phyloP scores from a whole-genome alignment of 257 asterid genomes.

The Nicotiana otophora region DNA sequence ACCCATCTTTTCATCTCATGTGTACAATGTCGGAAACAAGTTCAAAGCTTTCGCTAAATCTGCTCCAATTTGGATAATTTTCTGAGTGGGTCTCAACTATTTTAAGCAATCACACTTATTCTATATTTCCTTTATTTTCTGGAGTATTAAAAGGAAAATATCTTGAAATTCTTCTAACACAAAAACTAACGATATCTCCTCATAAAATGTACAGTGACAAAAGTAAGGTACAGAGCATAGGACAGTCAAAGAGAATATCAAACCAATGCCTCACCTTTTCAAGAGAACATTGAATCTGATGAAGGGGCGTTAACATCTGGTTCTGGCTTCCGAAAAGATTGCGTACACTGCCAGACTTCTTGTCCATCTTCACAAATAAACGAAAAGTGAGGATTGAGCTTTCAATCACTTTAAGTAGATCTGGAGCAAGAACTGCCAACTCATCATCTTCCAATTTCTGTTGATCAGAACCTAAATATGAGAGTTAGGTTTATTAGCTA shows the following conservation, averaged over 20 bases:
- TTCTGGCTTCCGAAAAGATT: slow-evolving; percentile 49
- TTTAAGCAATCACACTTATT: neutral
- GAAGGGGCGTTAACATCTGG: slow-evolving; percentile 66
- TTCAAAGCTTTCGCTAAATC: neutral
- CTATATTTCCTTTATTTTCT: neutral
- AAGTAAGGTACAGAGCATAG: neutral
- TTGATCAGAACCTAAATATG: slow-evolving; percentile 55
- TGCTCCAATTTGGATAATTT: neutral
- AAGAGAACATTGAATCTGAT: slow-evolving; percentile 65
- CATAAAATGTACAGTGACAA: neutral
- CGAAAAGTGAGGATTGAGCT: slow-evolving; percentile 67
- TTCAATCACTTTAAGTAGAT: slow-evolving; percentile 60
- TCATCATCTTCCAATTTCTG: slow-evolving; percentile 44
- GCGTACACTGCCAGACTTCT: slow-evolving; percentile 49
- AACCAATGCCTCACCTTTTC: slow-evolving; percentile 50
- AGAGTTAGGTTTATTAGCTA: slow-evolving; percentile 9
- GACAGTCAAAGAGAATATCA: neutral
- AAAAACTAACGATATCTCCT: neutral
- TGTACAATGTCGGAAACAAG: neutral
- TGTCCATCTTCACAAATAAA: slow-evolving; percentile 69
- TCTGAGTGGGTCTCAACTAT: neutral
- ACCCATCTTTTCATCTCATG: neutral
- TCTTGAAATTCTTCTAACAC: neutral
- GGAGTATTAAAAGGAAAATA: neutral
- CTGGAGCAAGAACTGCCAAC: slow-evolving; percentile 43